Conservation (phyloP, 108 stramenopile species). For the Skeletonema menzelii region DNA sequence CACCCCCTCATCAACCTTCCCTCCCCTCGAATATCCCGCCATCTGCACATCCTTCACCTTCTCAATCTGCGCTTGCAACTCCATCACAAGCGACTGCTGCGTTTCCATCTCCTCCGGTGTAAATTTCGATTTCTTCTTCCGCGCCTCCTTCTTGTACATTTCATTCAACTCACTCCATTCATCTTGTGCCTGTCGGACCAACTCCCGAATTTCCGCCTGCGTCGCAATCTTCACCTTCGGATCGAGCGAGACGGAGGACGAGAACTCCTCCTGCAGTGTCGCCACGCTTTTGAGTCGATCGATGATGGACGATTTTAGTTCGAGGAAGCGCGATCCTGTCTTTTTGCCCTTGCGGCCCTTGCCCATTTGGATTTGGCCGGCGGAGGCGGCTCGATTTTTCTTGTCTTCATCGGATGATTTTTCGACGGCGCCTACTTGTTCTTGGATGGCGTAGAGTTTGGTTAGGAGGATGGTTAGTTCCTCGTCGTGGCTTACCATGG, state of each 20-base stretch:
- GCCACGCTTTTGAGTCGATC: conserved; percentile 66
- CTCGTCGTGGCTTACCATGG: conserved; percentile 53
- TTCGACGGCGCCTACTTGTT: conserved; percentile 85
- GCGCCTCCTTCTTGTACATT: conserved; percentile 82
- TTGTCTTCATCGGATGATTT: conserved; percentile 76
- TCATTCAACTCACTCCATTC: conserved; percentile 86
- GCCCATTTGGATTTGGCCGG: conserved; percentile 67
- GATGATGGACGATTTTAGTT: conserved; percentile 76
- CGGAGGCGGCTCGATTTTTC: conserved; percentile 60
- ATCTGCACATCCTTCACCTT: conserved; percentile 80
- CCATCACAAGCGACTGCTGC: conserved; percentile 72
- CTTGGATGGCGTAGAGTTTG: conserved; percentile 85
- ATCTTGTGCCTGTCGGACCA: conserved; percentile 71
- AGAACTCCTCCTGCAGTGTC: conserved; percentile 48
- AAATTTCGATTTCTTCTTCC: conserved; percentile 88
- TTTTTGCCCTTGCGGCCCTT: conserved; percentile 64
- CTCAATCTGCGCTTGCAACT: conserved; percentile 78
- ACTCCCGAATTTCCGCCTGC: conserved; percentile 80
- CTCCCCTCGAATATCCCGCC: conserved; percentile 68
- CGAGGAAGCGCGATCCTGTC: conserved; percentile 79
- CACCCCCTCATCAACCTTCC: conserved; percentile 46
- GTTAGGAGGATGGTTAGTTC: conserved; percentile 81
- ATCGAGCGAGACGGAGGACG: conserved; percentile 59
- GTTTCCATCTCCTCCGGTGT: conserved; percentile 84
- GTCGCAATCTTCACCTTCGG: conserved; percentile 82